Percentiles rank a stretch among this genome's conserved stretches.
These are phyloP conservation scores for Dendrobium officinale DNA, from an alignment of 106 monocot genomes.

Conservation along the genomic window DNA sequence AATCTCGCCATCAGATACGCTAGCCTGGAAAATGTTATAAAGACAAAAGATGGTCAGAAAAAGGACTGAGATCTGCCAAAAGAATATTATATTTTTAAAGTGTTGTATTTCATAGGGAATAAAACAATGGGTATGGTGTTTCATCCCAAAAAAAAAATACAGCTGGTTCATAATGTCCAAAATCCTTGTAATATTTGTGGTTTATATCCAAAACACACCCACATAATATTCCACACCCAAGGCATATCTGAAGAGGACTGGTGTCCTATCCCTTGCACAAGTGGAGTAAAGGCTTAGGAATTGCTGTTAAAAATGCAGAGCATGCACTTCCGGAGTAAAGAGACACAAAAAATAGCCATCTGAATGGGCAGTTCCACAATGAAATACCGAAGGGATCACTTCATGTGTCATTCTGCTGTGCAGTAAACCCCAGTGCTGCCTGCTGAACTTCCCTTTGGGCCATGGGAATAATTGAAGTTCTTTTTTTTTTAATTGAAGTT, in stretches of 20 bases:
- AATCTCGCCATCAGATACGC: slow-evolving; percentile 71
- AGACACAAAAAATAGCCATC: background rate
- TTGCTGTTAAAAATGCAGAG: background rate
- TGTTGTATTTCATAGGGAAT: background rate
- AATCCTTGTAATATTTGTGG: background rate
- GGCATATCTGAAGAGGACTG: too few species aligned
- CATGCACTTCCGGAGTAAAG: background rate
- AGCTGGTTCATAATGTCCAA: background rate
- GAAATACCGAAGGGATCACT: background rate
- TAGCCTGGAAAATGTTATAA: slow-evolving; percentile 38
- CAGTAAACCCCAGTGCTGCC: too few species aligned
- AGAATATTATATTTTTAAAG: background rate
- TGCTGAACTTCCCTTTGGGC: too few species aligned
- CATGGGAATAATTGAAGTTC: too few species aligned
- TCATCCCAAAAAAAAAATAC: background rate
- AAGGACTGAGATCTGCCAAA: background rate
- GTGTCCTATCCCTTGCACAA: background rate
- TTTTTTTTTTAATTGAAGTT: too few species aligned
- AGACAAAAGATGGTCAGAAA: background rate
- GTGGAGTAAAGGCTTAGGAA: background rate
- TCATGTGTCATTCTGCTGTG: too few species aligned
- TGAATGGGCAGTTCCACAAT: background rate
- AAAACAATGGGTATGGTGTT: background rate
- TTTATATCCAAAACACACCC: too few species aligned
- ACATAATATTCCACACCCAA: too few species aligned